Percentiles rank a stretch among this genome's conserved stretches.
phyloP scores from a whole-genome alignment of 305 asterid species.

The Fraxinus sp. region DNA sequence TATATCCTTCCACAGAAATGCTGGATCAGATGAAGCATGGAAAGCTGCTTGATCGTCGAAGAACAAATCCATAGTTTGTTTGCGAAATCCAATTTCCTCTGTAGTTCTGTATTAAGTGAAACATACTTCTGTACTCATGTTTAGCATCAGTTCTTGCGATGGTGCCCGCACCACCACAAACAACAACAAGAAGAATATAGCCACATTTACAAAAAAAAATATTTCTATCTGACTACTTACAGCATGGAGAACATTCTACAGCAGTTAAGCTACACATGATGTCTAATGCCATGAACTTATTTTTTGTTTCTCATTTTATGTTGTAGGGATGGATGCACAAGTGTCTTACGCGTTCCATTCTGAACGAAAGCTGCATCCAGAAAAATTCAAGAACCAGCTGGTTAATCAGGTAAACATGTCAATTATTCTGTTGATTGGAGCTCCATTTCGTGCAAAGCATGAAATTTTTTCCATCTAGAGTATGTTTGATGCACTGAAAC shows the following conservation, averaged over 20 bases:
- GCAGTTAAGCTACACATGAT: not conserved
- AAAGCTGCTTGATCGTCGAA: not conserved
- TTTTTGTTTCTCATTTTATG: conserved; percentile 5
- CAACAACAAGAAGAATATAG: not conserved
- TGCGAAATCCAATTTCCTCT: not conserved
- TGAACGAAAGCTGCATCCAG: conserved; percentile 86
- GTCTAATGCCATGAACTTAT: not conserved
- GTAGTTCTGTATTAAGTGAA: not conserved
- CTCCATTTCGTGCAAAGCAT: not conserved
- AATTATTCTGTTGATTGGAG: not conserved
- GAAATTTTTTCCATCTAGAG: not conserved
- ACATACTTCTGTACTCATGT: not conserved
- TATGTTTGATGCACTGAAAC: not conserved
- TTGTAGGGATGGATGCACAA: conserved; percentile 96
- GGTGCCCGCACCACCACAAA: not conserved
- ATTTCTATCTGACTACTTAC: not conserved
- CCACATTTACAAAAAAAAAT: not conserved
- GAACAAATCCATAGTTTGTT: not conserved
- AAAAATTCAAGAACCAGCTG: conserved; percentile 87
- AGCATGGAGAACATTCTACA: not conserved
- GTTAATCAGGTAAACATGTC: conserved; percentile 65
- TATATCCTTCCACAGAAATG: not conserved
- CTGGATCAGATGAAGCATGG: not conserved
- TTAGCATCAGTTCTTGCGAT: not conserved
- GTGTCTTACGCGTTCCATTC: conserved; percentile 94